These are phyloP conservation scores for Fraxinus cuspidata DNA, from an alignment of 257 asterid species.

Conservation along the genomic window DNA sequence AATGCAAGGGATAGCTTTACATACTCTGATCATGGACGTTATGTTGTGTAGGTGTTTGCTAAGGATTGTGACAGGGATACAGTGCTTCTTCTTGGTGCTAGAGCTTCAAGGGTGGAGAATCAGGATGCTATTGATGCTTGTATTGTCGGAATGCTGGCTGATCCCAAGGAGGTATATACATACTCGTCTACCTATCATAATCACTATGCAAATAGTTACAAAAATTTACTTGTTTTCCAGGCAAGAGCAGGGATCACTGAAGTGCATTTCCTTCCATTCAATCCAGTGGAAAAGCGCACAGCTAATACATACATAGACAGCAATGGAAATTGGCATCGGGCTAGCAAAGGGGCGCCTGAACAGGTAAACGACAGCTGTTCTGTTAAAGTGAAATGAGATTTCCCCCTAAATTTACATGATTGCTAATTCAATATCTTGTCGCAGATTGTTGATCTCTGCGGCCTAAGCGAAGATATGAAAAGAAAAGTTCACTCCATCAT, in stretches of 20 bases:
- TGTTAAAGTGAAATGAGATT: not conserved
- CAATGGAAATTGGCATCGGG: slow-evolving; percentile 80
- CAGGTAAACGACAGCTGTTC: slow-evolving; percentile 46
- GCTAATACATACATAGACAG: slow-evolving; percentile 72
- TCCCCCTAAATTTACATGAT: not conserved
- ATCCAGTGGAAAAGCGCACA: slow-evolving; percentile 90
- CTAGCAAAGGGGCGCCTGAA: slow-evolving; percentile 97
- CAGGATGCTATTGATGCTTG: slow-evolving; percentile 59
- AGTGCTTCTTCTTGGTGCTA: slow-evolving; percentile 43
- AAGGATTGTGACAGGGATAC: slow-evolving; percentile 43
- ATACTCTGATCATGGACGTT: not conserved
- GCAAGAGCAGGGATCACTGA: slow-evolving; percentile 93
- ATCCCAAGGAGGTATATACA: slow-evolving; percentile 46
- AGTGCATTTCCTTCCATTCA: slow-evolving; percentile 87
- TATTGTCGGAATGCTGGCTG: slow-evolving; percentile 49
- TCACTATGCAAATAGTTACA: not conserved
- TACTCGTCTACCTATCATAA: not conserved
- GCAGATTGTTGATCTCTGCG: slow-evolving; percentile 47
- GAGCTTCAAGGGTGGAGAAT: slow-evolving; percentile 52
- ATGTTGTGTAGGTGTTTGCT: slow-evolving; percentile 33
- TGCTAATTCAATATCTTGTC: not conserved
- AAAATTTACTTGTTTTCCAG: slow-evolving; percentile 29
- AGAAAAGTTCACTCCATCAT: slow-evolving; percentile 44
- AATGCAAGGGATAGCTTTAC: not conserved
- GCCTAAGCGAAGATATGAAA: slow-evolving; percentile 32